Evolutionary conservation across 208 protist species (phyloP), one percentile per base, ranked within the genome.

Genomic region (Leishmania aethiopica): DNA sequence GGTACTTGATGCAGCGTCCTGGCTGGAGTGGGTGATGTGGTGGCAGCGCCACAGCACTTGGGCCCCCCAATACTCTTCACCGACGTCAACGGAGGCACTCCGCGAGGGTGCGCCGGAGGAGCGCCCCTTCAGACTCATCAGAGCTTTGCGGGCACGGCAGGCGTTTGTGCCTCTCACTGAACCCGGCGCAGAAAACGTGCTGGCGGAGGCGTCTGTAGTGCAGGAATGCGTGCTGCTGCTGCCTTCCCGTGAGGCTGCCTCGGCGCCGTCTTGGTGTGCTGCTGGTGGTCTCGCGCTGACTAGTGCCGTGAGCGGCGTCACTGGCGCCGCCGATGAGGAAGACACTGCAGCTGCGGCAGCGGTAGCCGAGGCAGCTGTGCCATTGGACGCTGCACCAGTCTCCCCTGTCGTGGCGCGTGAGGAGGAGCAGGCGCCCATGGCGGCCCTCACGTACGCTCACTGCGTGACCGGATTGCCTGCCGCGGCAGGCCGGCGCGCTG

Each of bases 1-100:
- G 2, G 79, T 83, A 42, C 73, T 86, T 64, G 83, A 86, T 64
- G 59, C 78, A 3, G 78, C 37, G 53, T 86, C 83, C 42, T 86
- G 83, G 83, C 19, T 45, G 7, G 25, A 45, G 37, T 86, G 80
- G 78, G 70, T 64, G 67, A 47, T 15, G 75, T 86, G 83, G 83
- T 80, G 77, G 77, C 60, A 57, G 64, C 77, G 3, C 15, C 57
- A 62, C 15, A 35, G 62, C 49, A 74, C 15, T 79, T 77, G 57
- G 74, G 1, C 19, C 28, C 75, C 59, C 45, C 35, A 60, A 3
- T 60, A 25, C 60, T 60, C 59, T 8, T n/a, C 59, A 32, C 60
- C 17, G 10, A 22, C 28, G 15, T 2, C 70, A 37, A 77, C 22
- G 1, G 73, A 25, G 17, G 3, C 15, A 7, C 17, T 15, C 6